Evolutionary conservation across 2,329 filamentous ascomycete genomes (phyloP).

Genomic region (Fonsecaea pugnacius): DNA sequence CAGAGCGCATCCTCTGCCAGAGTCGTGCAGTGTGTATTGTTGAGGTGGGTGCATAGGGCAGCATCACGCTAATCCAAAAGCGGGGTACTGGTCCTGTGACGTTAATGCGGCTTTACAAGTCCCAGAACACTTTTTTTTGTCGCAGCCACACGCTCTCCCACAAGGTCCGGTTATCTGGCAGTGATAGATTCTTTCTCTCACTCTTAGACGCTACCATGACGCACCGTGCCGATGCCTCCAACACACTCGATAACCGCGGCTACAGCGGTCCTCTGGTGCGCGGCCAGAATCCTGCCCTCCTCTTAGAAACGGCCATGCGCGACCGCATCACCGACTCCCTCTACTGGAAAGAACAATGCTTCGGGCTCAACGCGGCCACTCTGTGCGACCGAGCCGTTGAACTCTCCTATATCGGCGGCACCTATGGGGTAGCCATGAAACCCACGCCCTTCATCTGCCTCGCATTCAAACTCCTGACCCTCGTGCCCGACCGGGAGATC

Average conservation of each 20-base stretch:
- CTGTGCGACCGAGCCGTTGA: constrained; percentile 88
- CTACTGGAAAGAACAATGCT: constrained; percentile 99
- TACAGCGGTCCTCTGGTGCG: constrained; percentile 76
- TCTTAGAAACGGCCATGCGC: constrained; percentile 92
- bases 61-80: neutral
- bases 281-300: constrained; percentile 90
- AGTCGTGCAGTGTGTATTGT: too few species aligned
- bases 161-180: neutral
- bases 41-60: neutral
- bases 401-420: constrained; percentile 83
- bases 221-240: constrained; percentile 76
- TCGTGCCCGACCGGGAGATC: constrained; percentile 78
- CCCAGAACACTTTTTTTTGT: neutral
- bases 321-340: constrained; percentile 95
- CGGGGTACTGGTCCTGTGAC: neutral
- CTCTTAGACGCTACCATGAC: constrained; percentile 46
- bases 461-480: constrained; percentile 89
- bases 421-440: constrained; percentile 79
- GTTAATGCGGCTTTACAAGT: neutral
- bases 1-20: neutral
- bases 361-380: constrained; percentile 81
- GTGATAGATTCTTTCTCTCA: neutral
- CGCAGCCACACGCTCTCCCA: neutral
- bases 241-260: constrained; percentile 86
- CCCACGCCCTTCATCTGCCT: constrained; percentile 91